Evolutionary conservation across 2,329 filamentous ascomycete species (phyloP).

Genomic region (Neocatenulostroma microsporum): DNA sequence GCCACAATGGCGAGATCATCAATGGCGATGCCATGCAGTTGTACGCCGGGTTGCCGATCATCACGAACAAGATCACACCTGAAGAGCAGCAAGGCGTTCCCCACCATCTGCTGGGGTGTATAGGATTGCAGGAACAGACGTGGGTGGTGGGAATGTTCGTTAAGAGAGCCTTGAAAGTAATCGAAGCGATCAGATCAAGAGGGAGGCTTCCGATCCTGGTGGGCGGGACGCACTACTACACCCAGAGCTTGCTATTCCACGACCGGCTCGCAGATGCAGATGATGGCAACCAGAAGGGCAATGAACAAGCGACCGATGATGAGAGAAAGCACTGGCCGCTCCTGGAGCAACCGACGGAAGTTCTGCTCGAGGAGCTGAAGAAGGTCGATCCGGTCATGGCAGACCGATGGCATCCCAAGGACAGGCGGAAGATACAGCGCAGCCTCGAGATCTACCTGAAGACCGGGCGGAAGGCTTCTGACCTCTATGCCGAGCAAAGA

Average conservation of each 20-base stretch:
- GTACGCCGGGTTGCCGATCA: constrained; percentile 82
- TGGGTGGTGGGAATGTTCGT: constrained; percentile 80
- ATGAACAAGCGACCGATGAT: constrained; percentile 30
- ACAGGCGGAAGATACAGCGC: constrained; percentile 78
- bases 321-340: constrained; percentile 53
- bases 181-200: constrained; percentile 68
- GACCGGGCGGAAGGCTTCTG: constrained; percentile 72
- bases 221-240: constrained; percentile 93
- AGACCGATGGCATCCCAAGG: constrained; percentile 85
- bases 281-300: background rate
- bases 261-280: constrained; percentile 51
- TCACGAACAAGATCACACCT: constrained; percentile 82
- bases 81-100: constrained; percentile 71
- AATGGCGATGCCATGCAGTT: constrained; percentile 98
- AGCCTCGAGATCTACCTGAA: constrained; percentile 85
- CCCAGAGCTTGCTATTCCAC: constrained; percentile 77
- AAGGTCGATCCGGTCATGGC: constrained; percentile 88
- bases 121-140: constrained; percentile 65
- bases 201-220: constrained; percentile 83
- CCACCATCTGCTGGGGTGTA: constrained; percentile 79
- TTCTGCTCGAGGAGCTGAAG: constrained; percentile 62
- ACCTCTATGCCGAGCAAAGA: constrained; percentile 74
- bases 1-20: constrained; percentile 86
- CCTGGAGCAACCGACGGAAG: constrained; percentile 60
- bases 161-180: constrained; percentile 57